Evolutionary conservation across 2,329 filamentous ascomycete species (phyloP), one percentile per base, ranked within the genome.

Genomic region (Diaporthe sp.): DNA sequence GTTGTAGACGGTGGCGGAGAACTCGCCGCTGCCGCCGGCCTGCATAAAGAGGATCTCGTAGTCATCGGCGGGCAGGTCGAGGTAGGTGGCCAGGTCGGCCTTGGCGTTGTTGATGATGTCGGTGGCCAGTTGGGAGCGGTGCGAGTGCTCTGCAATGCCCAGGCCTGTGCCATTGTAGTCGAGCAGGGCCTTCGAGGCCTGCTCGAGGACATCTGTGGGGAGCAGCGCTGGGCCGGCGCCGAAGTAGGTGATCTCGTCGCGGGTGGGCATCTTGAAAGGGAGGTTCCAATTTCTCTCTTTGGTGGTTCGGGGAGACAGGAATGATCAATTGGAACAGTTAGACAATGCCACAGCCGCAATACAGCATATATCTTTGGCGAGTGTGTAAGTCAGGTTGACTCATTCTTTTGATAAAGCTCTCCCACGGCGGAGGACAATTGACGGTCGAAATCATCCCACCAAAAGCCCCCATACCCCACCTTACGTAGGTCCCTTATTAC

Each of bases 41-140:
- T 97, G 94, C 88, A 98, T 93, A 84, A 98, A 96, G 28, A 98
- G 85, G 73, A 98, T 90, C 76, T 98, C 95, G 85, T 98, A 98
- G 83, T 94, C 92, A 79, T 93, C 91, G 4, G 82, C 71, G 9
- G 95, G 95, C 74, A 98, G 93, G 80, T 96, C 93, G 74, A 98
- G 92, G 79, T 94, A 93, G 31, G 87, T 87, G 49, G 90, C 89
- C 15, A 98, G 89, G 77, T 94, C 92, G 46, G 91, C 89, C 83
- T 97, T 97, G 77, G 95, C 90, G 78, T 94, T 89, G 77, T 94
- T 92, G 79, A 98, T 90, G 80, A 98, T 95, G 77, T 92, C 90
- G 78, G 91, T 90, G 37, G 96, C 96, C 59, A 94, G 90, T 77
- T 91, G 88, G 19, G 94, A 97, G 78, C 96, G 94, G 84, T 98